phyloP scores from a whole-genome alignment of 352 stramenopile species.

The Globisporangium cederbergense region DNA sequence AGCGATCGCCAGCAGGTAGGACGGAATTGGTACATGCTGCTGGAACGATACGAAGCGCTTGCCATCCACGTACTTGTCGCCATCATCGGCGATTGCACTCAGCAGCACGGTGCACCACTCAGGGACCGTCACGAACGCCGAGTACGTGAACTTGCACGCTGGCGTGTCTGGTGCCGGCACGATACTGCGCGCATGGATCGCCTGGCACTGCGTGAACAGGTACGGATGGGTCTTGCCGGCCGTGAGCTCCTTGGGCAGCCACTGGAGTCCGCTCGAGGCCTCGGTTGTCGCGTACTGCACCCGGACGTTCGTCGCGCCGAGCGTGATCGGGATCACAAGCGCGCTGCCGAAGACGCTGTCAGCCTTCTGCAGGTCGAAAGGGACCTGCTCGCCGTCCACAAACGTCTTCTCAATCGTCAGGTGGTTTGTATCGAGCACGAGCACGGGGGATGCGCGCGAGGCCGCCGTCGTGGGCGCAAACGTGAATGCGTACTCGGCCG shows the following conservation, averaged over 20 bases:
- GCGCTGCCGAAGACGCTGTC: conserved; percentile 66
- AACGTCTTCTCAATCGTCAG: conserved; percentile 62
- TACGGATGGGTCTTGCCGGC: conserved; percentile 93
- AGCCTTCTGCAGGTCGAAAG: conserved; percentile 30
- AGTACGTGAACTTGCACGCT: conserved; percentile 93
- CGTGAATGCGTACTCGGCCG: conserved; percentile 83
- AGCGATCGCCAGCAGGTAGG: conserved; percentile 95
- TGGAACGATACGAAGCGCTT: conserved; percentile 17
- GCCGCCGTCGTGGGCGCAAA: conserved; percentile 18
- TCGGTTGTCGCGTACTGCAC: conserved; percentile 20
- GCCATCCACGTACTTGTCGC: background rate
- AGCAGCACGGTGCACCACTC: conserved; percentile 92
- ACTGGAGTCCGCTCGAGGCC: conserved; percentile 80
- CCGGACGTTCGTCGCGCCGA: conserved; percentile 45
- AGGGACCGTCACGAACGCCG: conserved; percentile 86
- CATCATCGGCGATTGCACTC: conserved; percentile 63
- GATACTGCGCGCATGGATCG: conserved; percentile 94
- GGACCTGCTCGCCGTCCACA: conserved; percentile 38
- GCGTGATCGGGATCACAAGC: conserved; percentile 48
- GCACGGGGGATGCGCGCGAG: conserved; percentile 13
- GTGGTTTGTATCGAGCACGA: conserved; percentile 87
- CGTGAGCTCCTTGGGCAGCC: conserved; percentile 92
- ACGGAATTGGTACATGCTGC: conserved; percentile 92
- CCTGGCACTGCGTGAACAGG: conserved; percentile 92
- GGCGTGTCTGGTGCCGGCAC: conserved; percentile 96